These are phyloP conservation scores for Albugo candida DNA, from an alignment of 352 stramenopile species.

Conservation along the genomic window DNA sequence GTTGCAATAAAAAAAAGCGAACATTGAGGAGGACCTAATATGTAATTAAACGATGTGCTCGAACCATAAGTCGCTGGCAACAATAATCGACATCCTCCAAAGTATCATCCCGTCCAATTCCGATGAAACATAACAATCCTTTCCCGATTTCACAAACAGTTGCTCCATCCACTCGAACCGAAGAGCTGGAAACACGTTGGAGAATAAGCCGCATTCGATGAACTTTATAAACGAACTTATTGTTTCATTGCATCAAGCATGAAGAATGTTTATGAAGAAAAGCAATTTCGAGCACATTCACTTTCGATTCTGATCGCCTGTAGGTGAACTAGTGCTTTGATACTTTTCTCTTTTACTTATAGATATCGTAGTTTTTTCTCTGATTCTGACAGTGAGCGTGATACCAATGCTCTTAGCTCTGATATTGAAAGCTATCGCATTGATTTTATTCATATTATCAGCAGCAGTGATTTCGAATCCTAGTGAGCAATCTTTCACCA, in stretches of 20 bases:
- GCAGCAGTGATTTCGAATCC: too few species aligned
- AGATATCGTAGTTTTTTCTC: too few species aligned
- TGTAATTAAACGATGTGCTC: background rate
- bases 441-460: too few species aligned
- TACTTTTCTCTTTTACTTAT: too few species aligned
- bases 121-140: constrained; percentile 59
- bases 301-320: too few species aligned
- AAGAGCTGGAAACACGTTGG: constrained; percentile 62
- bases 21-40: background rate
- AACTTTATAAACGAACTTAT: background rate
- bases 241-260: background rate
- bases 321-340: too few species aligned
- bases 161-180: constrained; percentile 54
- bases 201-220: constrained; percentile 48
- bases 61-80: constrained; percentile 52
- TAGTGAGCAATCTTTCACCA: too few species aligned
- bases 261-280: too few species aligned
- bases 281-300: too few species aligned
- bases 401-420: too few species aligned
- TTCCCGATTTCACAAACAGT: constrained; percentile 56
- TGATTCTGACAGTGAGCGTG: too few species aligned
- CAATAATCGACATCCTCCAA: constrained; percentile 70
- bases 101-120: constrained; percentile 53
- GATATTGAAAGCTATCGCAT: too few species aligned
- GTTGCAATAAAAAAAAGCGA: background rate